Conservation (phyloP, 139 green algal genomes). For the Coccomyxa sp. region DNA sequence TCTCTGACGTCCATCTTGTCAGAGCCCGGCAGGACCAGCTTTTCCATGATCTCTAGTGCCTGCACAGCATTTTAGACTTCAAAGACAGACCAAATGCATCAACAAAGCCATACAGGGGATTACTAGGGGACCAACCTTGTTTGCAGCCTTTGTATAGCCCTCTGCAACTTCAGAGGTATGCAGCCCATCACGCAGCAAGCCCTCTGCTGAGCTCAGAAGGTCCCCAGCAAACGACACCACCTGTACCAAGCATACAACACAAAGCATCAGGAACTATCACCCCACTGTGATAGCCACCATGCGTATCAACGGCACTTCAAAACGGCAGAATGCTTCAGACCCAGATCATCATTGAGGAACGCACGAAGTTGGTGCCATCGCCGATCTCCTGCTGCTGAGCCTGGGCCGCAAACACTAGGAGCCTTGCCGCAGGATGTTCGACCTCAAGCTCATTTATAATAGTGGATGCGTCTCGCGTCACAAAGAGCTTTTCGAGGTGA, state of each 20-base stretch:
- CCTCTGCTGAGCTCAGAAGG: conserved; percentile 86
- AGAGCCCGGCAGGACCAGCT: conserved; percentile 69
- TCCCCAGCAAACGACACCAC: conserved; percentile 88
- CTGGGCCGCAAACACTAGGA: conserved; percentile 90
- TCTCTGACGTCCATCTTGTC: conserved; percentile 82
- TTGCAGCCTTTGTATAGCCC: conserved; percentile 84
- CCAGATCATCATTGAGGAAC: not conserved
- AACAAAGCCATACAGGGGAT: not conserved
- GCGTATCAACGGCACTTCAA: too few relatives aligned
- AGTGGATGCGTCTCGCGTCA: conserved; percentile 93
- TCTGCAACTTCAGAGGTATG: conserved; percentile 92
- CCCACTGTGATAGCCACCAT: too few relatives aligned
- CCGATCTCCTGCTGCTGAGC: conserved; percentile 95
- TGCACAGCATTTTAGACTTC: conserved; percentile 23
- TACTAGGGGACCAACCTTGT: conserved; percentile 36
- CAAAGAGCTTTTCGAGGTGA: conserved; percentile 97
- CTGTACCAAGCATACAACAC: not conserved
- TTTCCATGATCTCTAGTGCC: conserved; percentile 82
- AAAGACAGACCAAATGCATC: not conserved
- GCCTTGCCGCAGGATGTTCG: conserved; percentile 93
- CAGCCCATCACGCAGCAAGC: conserved; percentile 86
- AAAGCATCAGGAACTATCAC: not conserved
- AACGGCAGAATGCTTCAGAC: not conserved
- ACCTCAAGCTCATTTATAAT: conserved; percentile 97
- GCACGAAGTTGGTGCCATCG: conserved; percentile 95